Evolutionary conservation across 2,329 filamentous ascomycete genomes (phyloP), one percentile per base, ranked within the genome.

Genomic region (Juglanconis sp.): DNA sequence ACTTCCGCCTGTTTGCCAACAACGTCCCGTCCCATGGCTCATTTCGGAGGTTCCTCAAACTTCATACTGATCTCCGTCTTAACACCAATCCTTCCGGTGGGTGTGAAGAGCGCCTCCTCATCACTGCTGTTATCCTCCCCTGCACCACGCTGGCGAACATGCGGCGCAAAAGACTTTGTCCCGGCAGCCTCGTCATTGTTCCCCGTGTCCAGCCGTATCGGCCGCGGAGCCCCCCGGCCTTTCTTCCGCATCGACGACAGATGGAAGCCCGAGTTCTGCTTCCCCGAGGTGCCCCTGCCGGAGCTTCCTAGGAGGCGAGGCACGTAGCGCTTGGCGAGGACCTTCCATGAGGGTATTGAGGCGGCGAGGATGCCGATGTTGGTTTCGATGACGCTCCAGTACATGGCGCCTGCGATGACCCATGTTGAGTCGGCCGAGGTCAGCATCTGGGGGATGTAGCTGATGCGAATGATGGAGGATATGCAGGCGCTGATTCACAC

Each of bases 391-490:
- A 67, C 66, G 13, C 70, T 71, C 71, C 71, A 73, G 66, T 78
- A 77, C 73, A 79, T 78, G 50, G 78, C 73, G 35, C 69, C 69
- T 40, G 72, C 65, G 38, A 73, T 74, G 51, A 68, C 71, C 64
- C 68, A 75, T 15, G 72, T 74, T 6, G 69, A 62, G 62, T 75
- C 72, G 10, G 57, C 48, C 24, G 71, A 72, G 17, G 65, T 68
- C 46, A 79, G 72, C 72, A 79, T 78, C 40, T 68, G 57, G 4
- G 76, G 77, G 59, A 80, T 74, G 44, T 73, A 78, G 31, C 75
- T 77, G 56, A 79, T 77, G 57, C 78, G 74, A 47, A 80, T 73
- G 57, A 79, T 78, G 6, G 76, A 78, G 11, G 77, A 78, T 42
- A 79, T 65, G 59, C 77, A 79, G 47, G 77, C 76, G 62, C 77